These are phyloP conservation scores for Clathrus columnatus DNA, from an alignment of 768 basidiomycete genomes.

Conservation along the genomic window DNA sequence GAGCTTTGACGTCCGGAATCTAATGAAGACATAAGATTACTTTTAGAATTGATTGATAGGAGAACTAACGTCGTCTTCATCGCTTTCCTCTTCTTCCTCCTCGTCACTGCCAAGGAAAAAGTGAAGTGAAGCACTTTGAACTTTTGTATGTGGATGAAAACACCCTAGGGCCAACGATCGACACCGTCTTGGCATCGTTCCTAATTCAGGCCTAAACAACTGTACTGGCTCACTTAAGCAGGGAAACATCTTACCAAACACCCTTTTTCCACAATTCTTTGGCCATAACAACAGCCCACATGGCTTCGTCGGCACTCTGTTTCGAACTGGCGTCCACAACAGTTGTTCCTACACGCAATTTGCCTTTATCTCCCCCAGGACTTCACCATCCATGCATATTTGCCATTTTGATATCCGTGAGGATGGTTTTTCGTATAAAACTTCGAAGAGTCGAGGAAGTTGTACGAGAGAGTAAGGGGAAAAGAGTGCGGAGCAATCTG, in stretches of 20 bases:
- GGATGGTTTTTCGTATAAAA: slow-evolving; percentile 87
- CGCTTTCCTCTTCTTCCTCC: slow-evolving; percentile 61
- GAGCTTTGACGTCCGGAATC: slow-evolving; percentile 57
- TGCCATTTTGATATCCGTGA: slow-evolving; percentile 86
- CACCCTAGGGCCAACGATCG: slow-evolving; percentile 87
- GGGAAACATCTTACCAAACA: slow-evolving; percentile 64
- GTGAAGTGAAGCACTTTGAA: slow-evolving; percentile 88
- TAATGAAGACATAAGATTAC: slow-evolving; percentile 20
- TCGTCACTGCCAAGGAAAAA: slow-evolving; percentile 94
- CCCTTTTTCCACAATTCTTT: slow-evolving; percentile 92
- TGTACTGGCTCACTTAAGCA: no score
- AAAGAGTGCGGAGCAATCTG: slow-evolving; percentile 85
- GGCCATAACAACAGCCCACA: slow-evolving; percentile 94
- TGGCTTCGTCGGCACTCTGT: slow-evolving; percentile 68
- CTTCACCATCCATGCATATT: slow-evolving; percentile 79
- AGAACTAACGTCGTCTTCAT: slow-evolving; percentile 45
- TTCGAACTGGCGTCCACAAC: slow-evolving; percentile 25
- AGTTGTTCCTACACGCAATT: slow-evolving; percentile 35
- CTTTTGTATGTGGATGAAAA: slow-evolving; percentile 89
- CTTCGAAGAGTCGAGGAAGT: slow-evolving; percentile 76
- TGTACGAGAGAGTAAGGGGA: slow-evolving; percentile 91
- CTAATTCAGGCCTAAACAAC: no score
- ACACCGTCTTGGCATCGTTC: slow-evolving; percentile 87
- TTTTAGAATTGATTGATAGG: slow-evolving; percentile 11
- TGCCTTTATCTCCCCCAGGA: slow-evolving; percentile 81